Conservation (phyloP, 441 rosid species). For the Mallotus japonicus region DNA sequence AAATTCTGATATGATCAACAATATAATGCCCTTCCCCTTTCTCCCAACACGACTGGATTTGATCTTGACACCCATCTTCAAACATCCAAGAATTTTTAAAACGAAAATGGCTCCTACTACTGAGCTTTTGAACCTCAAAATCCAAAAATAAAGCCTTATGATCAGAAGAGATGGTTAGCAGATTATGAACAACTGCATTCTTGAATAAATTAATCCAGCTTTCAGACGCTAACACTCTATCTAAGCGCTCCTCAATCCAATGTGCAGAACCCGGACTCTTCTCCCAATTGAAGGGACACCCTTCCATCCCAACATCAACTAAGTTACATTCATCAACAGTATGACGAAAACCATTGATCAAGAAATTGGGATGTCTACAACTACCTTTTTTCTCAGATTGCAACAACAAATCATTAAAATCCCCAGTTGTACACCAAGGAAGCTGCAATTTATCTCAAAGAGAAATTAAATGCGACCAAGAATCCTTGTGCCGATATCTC, state of each 20-base stretch:
- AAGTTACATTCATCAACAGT: neutral
- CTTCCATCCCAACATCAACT: neutral
- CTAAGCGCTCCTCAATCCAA: neutral
- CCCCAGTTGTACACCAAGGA: neutral
- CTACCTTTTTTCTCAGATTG: neutral
- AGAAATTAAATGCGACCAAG: neutral
- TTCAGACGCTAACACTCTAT: neutral
- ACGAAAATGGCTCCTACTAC: too few species aligned
- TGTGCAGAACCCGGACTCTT: neutral
- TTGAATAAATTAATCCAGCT: neutral
- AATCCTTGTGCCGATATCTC: neutral
- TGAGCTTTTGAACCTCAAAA: too few species aligned
- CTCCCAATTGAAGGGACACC: neutral
- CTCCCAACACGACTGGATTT: too few species aligned
- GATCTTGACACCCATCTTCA: too few species aligned
- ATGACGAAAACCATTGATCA: neutral
- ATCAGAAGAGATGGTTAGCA: neutral
- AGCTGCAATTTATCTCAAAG: neutral
- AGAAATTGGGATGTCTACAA: neutral
- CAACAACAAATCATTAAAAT: too few species aligned
- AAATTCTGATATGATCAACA: too few species aligned
- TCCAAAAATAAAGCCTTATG: too few species aligned
- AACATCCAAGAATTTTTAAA: too few species aligned
- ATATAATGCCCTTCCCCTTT: too few species aligned
- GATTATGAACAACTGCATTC: neutral